Conservation (phyloP, 495 filamentous ascomycete species). For the Chaetomium tenue region DNA sequence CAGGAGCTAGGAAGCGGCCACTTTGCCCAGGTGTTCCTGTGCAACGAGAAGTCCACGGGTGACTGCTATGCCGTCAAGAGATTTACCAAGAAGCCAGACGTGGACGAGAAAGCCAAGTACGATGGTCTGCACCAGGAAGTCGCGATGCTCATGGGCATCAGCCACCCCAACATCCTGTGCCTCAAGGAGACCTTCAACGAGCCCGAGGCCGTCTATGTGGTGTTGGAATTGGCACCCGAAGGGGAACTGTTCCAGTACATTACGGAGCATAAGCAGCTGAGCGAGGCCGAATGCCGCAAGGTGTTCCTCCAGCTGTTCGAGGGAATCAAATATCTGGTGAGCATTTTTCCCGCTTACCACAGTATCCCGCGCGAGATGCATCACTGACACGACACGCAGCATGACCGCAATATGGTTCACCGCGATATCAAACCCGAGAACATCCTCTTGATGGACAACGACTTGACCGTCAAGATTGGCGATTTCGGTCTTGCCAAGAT, state of each 20-base stretch:
- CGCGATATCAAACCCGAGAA: slow-evolving; percentile 99
- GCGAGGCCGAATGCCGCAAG: slow-evolving; percentile 77
- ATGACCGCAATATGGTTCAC: slow-evolving; percentile 96
- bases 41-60: slow-evolving; percentile 80
- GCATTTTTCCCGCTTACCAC: slow-evolving; percentile 26
- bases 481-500: slow-evolving; percentile 99
- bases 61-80: slow-evolving; percentile 88
- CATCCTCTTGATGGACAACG: slow-evolving; percentile 81
- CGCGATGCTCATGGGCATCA: slow-evolving; percentile 91
- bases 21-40: slow-evolving; percentile 92
- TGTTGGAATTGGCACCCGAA: slow-evolving; percentile 85
- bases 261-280: slow-evolving; percentile 80
- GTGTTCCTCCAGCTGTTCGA: slow-evolving; percentile 91
- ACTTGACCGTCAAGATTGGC: slow-evolving; percentile 84
- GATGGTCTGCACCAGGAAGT: slow-evolving; percentile 93
- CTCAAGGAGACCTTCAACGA: slow-evolving; percentile 96
- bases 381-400: slow-evolving; percentile 58
- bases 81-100: slow-evolving; percentile 76
- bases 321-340: slow-evolving; percentile 89
- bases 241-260: slow-evolving; percentile 97
- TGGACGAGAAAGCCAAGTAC: slow-evolving; percentile 76
- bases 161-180: slow-evolving; percentile 92
- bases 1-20: slow-evolving; percentile 93
- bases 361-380: neutral
- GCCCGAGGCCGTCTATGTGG: slow-evolving; percentile 82